Conservation (phyloP, 192 early-diverging fungal genomes). For the Gaertneriomyces semiglobifer region DNA sequence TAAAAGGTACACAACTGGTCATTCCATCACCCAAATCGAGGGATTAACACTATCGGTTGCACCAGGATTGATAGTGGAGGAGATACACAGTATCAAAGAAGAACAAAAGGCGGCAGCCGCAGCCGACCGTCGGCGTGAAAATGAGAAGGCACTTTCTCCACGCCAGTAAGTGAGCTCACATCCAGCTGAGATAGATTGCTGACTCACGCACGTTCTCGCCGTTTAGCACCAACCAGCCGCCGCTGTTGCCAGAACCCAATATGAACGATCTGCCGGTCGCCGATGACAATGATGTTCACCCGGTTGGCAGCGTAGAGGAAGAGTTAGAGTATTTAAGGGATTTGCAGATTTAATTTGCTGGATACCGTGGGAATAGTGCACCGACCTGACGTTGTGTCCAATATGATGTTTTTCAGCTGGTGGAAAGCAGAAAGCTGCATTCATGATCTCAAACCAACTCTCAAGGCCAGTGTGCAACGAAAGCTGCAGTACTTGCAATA, state of each 20-base stretch:
- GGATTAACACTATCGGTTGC: neutral
- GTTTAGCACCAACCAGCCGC: constrained; percentile 23
- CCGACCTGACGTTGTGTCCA: too few relatives aligned
- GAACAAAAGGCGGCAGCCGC: neutral
- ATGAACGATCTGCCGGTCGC: constrained; percentile 14
- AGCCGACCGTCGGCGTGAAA: neutral
- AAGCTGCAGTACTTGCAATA: too few relatives aligned
- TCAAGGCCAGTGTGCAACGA: too few relatives aligned
- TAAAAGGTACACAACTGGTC: constrained; percentile 42
- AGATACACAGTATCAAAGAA: constrained; percentile 35
- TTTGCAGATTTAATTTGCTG: too few relatives aligned
- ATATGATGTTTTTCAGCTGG: too few relatives aligned
- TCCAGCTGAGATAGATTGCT: neutral
- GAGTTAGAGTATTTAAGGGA: constrained; percentile 22
- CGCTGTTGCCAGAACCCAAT: constrained; percentile 19
- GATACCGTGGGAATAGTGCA: too few relatives aligned
- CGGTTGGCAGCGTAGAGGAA: constrained; percentile 37
- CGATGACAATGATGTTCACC: constrained; percentile 22
- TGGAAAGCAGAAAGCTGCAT: too few relatives aligned
- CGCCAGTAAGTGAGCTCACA: constrained; percentile 7
- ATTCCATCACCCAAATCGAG: neutral
- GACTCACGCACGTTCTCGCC: neutral
- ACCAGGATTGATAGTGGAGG: constrained; percentile 46
- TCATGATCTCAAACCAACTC: too few relatives aligned
- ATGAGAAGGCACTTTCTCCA: constrained; percentile 20